Percentiles rank a stretch among this genome's conserved stretches.
Conservation (phyloP, 2,329 filamentous ascomycete species). For the Penicillium freii region DNA sequence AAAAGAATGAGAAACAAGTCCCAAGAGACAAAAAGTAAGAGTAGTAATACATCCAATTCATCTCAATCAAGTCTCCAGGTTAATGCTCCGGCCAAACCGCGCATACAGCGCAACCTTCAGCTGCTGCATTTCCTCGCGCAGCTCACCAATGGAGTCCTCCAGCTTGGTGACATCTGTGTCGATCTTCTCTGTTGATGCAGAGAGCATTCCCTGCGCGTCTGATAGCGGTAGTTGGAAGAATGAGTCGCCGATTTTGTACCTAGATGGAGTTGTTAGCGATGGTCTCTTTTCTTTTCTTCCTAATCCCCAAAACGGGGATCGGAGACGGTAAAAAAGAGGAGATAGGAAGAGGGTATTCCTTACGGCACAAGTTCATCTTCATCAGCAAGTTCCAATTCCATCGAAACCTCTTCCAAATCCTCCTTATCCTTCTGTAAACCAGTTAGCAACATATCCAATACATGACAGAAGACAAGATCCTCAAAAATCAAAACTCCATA, state of each 20-base stretch:
- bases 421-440: constrained; percentile 86
- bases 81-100: constrained; percentile 94
- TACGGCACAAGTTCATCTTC: constrained; percentile 93
- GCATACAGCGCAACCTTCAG: constrained; percentile 93
- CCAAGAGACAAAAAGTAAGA: not conserved
- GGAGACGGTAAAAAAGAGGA: not conserved
- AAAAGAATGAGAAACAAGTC: not conserved
- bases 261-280: constrained; percentile 40
- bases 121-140: constrained; percentile 83
- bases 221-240: constrained; percentile 84
- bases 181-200: constrained; percentile 66
- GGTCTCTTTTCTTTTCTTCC: not conserved
- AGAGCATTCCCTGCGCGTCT: constrained; percentile 83
- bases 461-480: not conserved
- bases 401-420: constrained; percentile 88
- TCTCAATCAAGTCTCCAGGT: constrained; percentile 72
- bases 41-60: not conserved
- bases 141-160: constrained; percentile 70
- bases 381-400: constrained; percentile 88
- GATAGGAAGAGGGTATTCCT: constrained; percentile 45
- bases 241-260: constrained; percentile 94
- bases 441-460: constrained; percentile 2
- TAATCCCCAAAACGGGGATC: not conserved
- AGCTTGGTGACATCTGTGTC: constrained; percentile 72
- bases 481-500: constrained; percentile 15